Evolutionary conservation across 2,329 filamentous ascomycete genomes (phyloP).

Genomic region (Arthrobotrys entomopaga): DNA sequence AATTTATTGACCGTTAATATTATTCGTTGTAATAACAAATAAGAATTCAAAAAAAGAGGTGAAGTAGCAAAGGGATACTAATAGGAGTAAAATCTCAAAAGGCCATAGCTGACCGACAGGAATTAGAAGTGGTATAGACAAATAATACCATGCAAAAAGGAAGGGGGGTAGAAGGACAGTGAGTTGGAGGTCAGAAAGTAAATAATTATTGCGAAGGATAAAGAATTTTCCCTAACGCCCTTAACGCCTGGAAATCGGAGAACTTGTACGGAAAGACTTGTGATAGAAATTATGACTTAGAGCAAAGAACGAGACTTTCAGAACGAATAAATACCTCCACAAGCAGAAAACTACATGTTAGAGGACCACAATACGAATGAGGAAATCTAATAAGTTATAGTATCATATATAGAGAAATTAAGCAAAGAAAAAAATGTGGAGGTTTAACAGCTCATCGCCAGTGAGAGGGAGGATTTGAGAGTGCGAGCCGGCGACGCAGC

Average conservation of each 20-base stretch:
- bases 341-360: too few species aligned
- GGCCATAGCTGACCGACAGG: neutral
- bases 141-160: neutral
- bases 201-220: neutral
- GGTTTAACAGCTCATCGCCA: slow-evolving; percentile 22
- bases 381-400: too few species aligned
- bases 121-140: neutral
- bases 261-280: neutral
- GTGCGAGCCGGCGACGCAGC: slow-evolving; percentile 43
- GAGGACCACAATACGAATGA: too few species aligned
- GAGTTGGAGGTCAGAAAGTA: neutral
- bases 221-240: slow-evolving; percentile 14
- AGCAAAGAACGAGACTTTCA: too few species aligned
- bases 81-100: too few species aligned
- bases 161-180: neutral
- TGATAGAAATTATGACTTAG: too few species aligned
- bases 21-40: too few species aligned
- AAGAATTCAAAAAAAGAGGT: too few species aligned
- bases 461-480: slow-evolving; percentile 34
- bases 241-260: slow-evolving; percentile 26
- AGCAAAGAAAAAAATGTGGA: neutral
- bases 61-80: too few species aligned
- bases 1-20: too few species aligned
- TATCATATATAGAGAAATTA: neutral
- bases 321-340: too few species aligned